A percentile compares a stretch with the other conserved stretches of the same genome.
Evolutionary conservation across 2,329 filamentous ascomycete genomes (phyloP).

Genomic region (Parastagonospora nodorum): DNA sequence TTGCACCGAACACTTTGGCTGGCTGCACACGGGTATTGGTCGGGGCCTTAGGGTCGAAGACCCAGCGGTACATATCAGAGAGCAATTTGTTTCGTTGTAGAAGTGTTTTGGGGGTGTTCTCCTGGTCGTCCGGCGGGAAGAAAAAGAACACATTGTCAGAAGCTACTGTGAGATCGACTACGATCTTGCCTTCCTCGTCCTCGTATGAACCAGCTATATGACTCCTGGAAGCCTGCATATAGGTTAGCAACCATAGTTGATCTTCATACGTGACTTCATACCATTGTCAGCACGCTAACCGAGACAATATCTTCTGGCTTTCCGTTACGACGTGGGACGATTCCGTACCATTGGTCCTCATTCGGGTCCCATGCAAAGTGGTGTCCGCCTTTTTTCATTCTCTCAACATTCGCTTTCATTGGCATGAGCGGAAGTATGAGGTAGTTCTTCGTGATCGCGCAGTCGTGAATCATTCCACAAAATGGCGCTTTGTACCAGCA

Average conservation of each 20-base stretch:
- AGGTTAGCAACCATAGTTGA: background rate
- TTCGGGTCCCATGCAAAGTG: conserved; percentile 52
- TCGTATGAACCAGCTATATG: conserved; percentile 53
- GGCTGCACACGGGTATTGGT: conserved; percentile 37
- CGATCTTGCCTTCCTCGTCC: conserved; percentile 42
- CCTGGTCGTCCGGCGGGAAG: conserved; percentile 47
- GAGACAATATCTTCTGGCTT: conserved; percentile 59
- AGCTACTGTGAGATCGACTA: conserved; percentile 47
- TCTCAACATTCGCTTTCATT: conserved; percentile 42
- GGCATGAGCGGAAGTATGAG: conserved; percentile 47
- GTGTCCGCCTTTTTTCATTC: conserved; percentile 47
- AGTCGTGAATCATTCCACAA: conserved; percentile 49
- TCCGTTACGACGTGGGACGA: conserved; percentile 57
- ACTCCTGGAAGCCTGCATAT: conserved; percentile 44
- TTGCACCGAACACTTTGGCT: conserved; percentile 42
- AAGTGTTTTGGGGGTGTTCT: conserved; percentile 37
- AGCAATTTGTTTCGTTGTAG: conserved; percentile 50
- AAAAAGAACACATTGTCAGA: conserved; percentile 51
- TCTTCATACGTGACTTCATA: conserved; percentile 20
- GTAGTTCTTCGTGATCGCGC: conserved; percentile 48
- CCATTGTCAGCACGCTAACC: conserved; percentile 59
- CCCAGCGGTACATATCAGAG: conserved; percentile 47
- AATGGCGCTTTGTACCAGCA: conserved; percentile 50
- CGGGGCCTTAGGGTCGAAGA: conserved; percentile 43
- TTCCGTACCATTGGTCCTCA: conserved; percentile 61